Evolutionary conservation across 148 eudicot species (phyloP), one percentile per base, ranked within the genome.

Genomic region (Mesembryanthemum crystallinum): DNA sequence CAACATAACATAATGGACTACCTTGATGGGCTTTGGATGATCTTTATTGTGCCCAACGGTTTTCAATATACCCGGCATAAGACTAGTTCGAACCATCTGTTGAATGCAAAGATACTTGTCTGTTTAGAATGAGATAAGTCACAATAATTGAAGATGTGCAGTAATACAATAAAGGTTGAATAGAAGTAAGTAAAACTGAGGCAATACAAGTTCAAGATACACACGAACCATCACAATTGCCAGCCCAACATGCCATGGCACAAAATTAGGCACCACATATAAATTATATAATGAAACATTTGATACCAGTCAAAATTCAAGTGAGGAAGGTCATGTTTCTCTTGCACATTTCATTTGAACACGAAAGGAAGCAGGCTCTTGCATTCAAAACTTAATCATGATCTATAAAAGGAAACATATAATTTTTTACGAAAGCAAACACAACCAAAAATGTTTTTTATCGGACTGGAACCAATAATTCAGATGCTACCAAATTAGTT

Each of bases 11-110:
- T 47, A 20, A 37, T 25, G 32, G 18, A 73, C 3, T 85, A 95
- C 99, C 93, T 91, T 95, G 77, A 95, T 89, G 72, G 99, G 99
- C 84, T 95, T 95, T 49, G 89, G 94, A 73, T 95, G 99, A 79
- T 95, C 96, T 84, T 95, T 95, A 71, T 92, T 95, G 78, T 92
- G 91, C 73, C 89, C 96, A 54, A 83, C 82, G 52, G 91, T 86
- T 87, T 92, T 95, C 82, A 95, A 66, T 60, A 95, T 81, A 45
- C 99, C 99, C 39, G 99, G 88, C 97, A 92, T 89, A 52, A 95
- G 96, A 80, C 87, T 90, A 64, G 87, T 90, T 29, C 98, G 89
- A 20, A 87, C 92, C 79, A 87, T 91, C 97, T 95, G 89, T 79
- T 78, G 47, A 78, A 57, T 24, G 47, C 59, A 71, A 78, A 71